phyloP scores from a whole-genome alignment of 352 stramenopile genomes.

The Globisporangium mamillatum region DNA sequence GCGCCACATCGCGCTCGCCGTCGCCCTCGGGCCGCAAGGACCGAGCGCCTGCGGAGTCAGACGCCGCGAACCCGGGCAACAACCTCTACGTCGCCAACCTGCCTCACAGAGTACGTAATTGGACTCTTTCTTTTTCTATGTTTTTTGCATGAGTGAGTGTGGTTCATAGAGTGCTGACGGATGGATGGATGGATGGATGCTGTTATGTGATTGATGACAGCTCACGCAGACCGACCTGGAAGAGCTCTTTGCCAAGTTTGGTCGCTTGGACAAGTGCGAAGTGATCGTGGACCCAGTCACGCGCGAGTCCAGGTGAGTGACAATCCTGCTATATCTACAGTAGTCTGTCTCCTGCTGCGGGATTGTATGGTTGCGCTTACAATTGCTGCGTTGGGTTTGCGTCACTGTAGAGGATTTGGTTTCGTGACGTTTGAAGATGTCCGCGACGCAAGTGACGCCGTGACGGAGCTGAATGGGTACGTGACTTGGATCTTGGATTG shows the following conservation, averaged over 20 bases:
- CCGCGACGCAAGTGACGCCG: conserved; percentile 70
- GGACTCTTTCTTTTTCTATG: not conserved
- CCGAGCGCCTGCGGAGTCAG: conserved; percentile 13
- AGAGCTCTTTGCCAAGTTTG: conserved; percentile 74
- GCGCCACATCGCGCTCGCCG: conserved; percentile 42
- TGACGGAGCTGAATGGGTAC: conserved; percentile 80
- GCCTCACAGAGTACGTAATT: conserved; percentile 36
- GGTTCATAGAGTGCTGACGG: not conserved
- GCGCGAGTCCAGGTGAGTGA: conserved; percentile 57
- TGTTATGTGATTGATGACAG: conserved; percentile 16
- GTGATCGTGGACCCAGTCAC: conserved; percentile 80
- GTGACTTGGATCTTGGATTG: conserved; percentile 6
- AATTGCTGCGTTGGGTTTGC: not conserved
- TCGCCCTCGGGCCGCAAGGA: conserved; percentile 18
- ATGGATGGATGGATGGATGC: not conserved
- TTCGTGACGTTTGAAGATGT: conserved; percentile 81
- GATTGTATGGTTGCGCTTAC: not conserved
- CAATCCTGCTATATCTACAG: not conserved
- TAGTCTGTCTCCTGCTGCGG: not conserved
- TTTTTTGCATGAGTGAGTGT: not conserved
- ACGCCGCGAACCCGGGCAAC: conserved; percentile 62
- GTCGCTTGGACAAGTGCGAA: conserved; percentile 70
- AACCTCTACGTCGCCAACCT: conserved; percentile 83
- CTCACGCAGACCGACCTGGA: conserved; percentile 53
- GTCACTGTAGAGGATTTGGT: conserved; percentile 48